A percentile compares a stretch with the other conserved stretches of the same genome.
Evolutionary conservation across 1,284 basidiomycete species (phyloP).

Genomic region (Malassezia globosa): DNA sequence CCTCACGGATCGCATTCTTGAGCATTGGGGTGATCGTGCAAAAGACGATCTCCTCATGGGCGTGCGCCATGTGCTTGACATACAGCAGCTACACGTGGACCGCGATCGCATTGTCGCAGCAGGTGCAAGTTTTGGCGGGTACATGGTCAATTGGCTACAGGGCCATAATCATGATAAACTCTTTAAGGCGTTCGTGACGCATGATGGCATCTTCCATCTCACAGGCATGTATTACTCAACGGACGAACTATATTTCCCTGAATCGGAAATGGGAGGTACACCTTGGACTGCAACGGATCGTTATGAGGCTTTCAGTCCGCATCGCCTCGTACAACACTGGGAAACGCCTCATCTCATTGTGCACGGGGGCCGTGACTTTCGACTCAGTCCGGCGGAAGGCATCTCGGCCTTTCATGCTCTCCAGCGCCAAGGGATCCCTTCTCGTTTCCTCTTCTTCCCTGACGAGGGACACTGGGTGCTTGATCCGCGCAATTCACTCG

Average conservation of each 20-base stretch:
- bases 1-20: constrained; percentile 29
- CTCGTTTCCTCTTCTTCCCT: constrained; percentile 29
- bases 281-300: constrained; percentile 17
- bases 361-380: constrained; percentile 31
- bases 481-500: constrained; percentile 22
- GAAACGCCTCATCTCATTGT: constrained; percentile 32
- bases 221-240: constrained; percentile 18
- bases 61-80: constrained; percentile 21
- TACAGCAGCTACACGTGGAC: constrained; percentile 16
- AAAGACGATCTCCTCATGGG: constrained; percentile 23
- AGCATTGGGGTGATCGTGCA: constrained; percentile 30
- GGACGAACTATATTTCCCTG: constrained; percentile 39
- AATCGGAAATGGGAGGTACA: constrained; percentile 26
- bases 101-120: constrained; percentile 25
- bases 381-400: constrained; percentile 19
- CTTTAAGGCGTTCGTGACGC: constrained; percentile 34
- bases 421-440: constrained; percentile 27
- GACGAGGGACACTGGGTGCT: constrained; percentile 32
- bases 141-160: constrained; percentile 35
- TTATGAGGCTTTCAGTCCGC: constrained; percentile 21
- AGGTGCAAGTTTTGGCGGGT: constrained; percentile 27
- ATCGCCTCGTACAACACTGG: constrained; percentile 22
- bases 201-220: constrained; percentile 32
- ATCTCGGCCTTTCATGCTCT: constrained; percentile 29
- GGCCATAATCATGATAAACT: constrained; percentile 35